Percentiles rank a stretch among this genome's conserved stretches.
phyloP scores from a whole-genome alignment of 1,284 basidiomycete genomes.

The Leccinum solheimii region DNA sequence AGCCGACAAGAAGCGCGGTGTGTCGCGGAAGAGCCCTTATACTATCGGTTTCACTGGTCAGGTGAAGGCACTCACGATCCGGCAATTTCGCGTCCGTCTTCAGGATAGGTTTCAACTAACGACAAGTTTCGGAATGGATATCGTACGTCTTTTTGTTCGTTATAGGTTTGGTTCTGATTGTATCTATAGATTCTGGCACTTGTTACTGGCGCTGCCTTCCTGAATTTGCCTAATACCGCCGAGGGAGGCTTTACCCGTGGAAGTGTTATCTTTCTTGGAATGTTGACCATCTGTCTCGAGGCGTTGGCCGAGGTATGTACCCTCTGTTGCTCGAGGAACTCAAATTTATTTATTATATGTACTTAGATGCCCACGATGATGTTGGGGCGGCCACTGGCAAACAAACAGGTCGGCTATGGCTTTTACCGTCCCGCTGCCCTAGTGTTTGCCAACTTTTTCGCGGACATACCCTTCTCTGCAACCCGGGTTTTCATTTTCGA shows the following conservation, averaged over 20 bases:
- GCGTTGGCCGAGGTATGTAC: conserved; percentile 70
- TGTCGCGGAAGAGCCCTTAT: conserved; percentile 84
- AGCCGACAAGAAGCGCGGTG: conserved; percentile 82
- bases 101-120: conserved; percentile 84
- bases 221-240: conserved; percentile 70
- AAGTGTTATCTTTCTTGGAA: conserved; percentile 75
- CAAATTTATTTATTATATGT: not conserved
- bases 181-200: conserved; percentile 51
- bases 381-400: conserved; percentile 73
- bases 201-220: conserved; percentile 76
- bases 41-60: conserved; percentile 80
- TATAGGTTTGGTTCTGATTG: not conserved
- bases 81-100: conserved; percentile 75
- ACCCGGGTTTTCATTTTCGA: conserved; percentile 63
- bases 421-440: conserved; percentile 81
- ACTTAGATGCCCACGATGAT: conserved; percentile 63
- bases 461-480: conserved; percentile 77
- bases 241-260: conserved; percentile 87
- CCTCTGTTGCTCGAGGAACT: conserved; percentile 5
- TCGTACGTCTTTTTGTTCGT: conserved; percentile 37
- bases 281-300: conserved; percentile 74
- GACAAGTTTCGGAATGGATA: conserved; percentile 64
- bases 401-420: conserved; percentile 75
- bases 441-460: conserved; percentile 70
- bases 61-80: conserved; percentile 67